Conservation (phyloP, 768 basidiomycete species). For the Lactarius psammicola region DNA sequence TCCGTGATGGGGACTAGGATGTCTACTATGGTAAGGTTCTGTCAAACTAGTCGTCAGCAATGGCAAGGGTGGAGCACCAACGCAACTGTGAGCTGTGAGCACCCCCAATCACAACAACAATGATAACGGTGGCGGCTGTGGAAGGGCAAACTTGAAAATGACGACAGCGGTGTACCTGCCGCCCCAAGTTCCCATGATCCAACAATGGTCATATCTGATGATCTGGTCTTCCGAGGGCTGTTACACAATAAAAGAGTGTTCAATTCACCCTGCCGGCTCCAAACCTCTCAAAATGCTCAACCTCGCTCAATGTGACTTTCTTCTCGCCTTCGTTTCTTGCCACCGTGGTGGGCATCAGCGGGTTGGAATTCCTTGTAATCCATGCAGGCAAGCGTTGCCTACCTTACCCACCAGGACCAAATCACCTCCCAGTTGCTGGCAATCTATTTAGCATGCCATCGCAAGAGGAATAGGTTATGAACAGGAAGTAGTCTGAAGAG, state of each 20-base stretch:
- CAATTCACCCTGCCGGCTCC: not conserved
- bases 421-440: not conserved
- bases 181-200: too few species aligned
- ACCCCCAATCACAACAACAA: too few species aligned
- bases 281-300: not conserved
- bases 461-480: not conserved
- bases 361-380: not conserved
- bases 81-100: too few species aligned
- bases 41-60: too few species aligned
- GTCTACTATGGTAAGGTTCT: too few species aligned
- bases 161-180: too few species aligned
- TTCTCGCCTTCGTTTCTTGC: too few species aligned
- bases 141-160: too few species aligned
- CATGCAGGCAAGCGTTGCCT: not conserved
- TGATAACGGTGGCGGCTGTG: too few species aligned
- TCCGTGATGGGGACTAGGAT: too few species aligned
- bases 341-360: not conserved
- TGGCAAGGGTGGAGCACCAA: too few species aligned
- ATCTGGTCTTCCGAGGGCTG: not conserved
- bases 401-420: not conserved
- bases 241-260: not conserved
- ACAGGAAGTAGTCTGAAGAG: not conserved
- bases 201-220: not conserved
- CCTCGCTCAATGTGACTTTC: not conserved
- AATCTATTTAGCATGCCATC: not conserved